These are phyloP conservation scores for Pistacia atlantica DNA, from an alignment of 345 rosid genomes.

Conservation along the genomic window DNA sequence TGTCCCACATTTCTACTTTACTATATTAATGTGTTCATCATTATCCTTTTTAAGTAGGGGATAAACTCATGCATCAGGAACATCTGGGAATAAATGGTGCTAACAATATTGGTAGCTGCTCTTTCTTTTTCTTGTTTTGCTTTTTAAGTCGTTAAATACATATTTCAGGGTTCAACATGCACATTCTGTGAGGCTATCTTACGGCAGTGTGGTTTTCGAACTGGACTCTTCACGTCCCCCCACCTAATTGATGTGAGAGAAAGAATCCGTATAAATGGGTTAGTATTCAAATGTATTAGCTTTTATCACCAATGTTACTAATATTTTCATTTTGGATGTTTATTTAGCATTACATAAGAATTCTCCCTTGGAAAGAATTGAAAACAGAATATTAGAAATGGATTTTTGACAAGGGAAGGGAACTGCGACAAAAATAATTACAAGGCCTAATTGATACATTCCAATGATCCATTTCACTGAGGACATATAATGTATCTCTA, in stretches of 20 bases:
- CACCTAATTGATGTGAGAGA: slow-evolving; percentile 94
- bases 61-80: neutral
- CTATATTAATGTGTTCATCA: neutral
- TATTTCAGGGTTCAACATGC: slow-evolving; percentile 89
- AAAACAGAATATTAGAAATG: neutral
- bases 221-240: slow-evolving; percentile 90
- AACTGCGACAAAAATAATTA: neutral
- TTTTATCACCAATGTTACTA: neutral
- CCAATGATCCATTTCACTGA: neutral
- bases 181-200: slow-evolving; percentile 81
- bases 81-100: neutral
- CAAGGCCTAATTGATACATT: neutral
- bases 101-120: neutral
- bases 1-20: slow-evolving; percentile 9
- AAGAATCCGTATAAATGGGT: slow-evolving; percentile 83
- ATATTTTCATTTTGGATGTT: neutral
- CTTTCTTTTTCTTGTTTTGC: neutral
- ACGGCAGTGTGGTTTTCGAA: slow-evolving; percentile 78
- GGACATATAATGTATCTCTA: neutral
- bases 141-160: slow-evolving; percentile 7
- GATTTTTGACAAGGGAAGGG: neutral
- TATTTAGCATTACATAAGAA: neutral
- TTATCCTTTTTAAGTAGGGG: neutral
- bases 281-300: slow-evolving; percentile 32
- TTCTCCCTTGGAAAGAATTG: too few species aligned